A percentile compares a stretch with the other conserved stretches of the same genome.
phyloP scores from a whole-genome alignment of 2,329 filamentous ascomycete species.

The Fusarium brachygibbosum region DNA sequence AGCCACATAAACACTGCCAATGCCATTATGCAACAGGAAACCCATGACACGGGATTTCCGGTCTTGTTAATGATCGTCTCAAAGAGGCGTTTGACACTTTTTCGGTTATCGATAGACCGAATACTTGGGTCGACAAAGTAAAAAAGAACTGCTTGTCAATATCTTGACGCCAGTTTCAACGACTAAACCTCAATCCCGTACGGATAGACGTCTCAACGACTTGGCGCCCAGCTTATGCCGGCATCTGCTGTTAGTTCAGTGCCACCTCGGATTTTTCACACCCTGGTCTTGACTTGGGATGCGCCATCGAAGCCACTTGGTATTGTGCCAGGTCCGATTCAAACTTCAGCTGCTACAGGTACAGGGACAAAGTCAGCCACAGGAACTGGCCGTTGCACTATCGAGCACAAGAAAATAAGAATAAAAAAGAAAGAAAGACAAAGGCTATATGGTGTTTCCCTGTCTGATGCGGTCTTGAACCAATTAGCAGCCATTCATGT shows the following conservation, averaged over 20 bases:
- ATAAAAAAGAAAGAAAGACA: background rate
- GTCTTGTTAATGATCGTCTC: slow-evolving; percentile 20
- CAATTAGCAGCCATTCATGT: slow-evolving; percentile 3
- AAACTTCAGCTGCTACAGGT: slow-evolving; percentile 1
- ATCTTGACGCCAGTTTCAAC: slow-evolving; percentile 10
- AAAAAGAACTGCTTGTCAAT: background rate
- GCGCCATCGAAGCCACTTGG: slow-evolving; percentile 18
- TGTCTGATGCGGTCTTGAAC: background rate
- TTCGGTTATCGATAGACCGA: slow-evolving; percentile 9
- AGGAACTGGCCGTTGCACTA: slow-evolving; percentile 26
- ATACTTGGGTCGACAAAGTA: background rate
- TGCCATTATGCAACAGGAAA: background rate
- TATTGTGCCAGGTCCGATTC: background rate
- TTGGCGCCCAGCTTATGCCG: slow-evolving; percentile 19
- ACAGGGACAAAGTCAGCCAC: slow-evolving; percentile 32
- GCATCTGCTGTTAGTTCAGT: background rate
- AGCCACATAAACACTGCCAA: too few relatives aligned
- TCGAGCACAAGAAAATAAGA: background rate
- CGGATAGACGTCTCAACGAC: slow-evolving; percentile 7
- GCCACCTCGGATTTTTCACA: background rate
- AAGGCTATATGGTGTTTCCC: slow-evolving; percentile 5
- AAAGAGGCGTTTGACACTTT: slow-evolving; percentile 23
- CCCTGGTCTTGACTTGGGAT: background rate
- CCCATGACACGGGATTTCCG: slow-evolving; percentile 4
- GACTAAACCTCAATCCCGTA: slow-evolving; percentile 9